Percentiles rank a stretch among this genome's conserved stretches.
phyloP scores from a whole-genome alignment of 2,329 filamentous ascomycete species.

The Capronia coronata region DNA sequence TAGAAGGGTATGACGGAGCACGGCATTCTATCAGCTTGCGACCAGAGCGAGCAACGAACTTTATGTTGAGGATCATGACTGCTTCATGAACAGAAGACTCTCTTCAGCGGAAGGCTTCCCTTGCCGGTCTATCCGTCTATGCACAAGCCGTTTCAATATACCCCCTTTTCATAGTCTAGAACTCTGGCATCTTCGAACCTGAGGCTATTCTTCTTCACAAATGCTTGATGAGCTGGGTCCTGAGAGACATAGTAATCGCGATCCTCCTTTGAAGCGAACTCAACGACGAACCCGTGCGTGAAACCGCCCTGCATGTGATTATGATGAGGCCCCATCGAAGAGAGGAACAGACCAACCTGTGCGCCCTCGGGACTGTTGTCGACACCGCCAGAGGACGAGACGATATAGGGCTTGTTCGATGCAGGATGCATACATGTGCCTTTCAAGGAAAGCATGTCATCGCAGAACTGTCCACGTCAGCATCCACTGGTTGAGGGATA shows the following conservation, averaged over 20 bases:
- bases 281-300: conserved; percentile 62
- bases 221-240: conserved; percentile 58
- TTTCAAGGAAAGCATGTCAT: conserved; percentile 51
- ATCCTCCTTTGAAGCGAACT: conserved; percentile 59
- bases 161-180: conserved; percentile 54
- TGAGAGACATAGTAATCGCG: conserved; percentile 61
- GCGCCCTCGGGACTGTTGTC: conserved; percentile 58
- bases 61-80: not conserved
- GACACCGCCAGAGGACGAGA: conserved; percentile 51
- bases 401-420: conserved; percentile 56
- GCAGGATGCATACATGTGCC: conserved; percentile 55
- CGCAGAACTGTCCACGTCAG: conserved; percentile 43
- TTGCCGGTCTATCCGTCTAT: not conserved
- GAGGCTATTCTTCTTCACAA: conserved; percentile 46
- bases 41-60: conserved; percentile 2
- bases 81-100: not conserved
- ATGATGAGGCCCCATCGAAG: not conserved
- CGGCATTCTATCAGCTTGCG: not conserved
- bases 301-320: conserved; percentile 48
- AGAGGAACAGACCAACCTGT: conserved; percentile 44
- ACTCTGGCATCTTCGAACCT: conserved; percentile 47
- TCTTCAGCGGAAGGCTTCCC: not conserved
- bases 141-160: conserved; percentile 37
- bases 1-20: conserved; percentile 4
- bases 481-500: not conserved